Conservation (phyloP, 1,284 basidiomycete species). For the Ganoderma lucidum region DNA sequence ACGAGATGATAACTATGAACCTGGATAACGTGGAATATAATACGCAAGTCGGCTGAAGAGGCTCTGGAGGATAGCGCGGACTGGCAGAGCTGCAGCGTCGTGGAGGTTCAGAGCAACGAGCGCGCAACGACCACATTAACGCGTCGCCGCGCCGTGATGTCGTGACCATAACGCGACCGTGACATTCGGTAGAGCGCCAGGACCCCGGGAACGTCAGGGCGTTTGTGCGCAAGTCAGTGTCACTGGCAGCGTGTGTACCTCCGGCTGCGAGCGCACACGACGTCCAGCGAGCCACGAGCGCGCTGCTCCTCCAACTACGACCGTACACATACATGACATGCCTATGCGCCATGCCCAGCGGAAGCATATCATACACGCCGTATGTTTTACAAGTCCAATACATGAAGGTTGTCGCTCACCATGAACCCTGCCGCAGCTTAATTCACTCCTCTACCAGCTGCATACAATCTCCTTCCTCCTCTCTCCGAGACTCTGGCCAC, state of each 20-base stretch:
- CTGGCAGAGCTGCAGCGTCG: slow-evolving; percentile 1
- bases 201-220: slow-evolving; percentile 22
- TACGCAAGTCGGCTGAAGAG: not conserved
- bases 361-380: slow-evolving; percentile 77
- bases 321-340: slow-evolving; percentile 64
- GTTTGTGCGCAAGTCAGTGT: not conserved
- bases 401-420: not conserved
- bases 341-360: slow-evolving; percentile 76
- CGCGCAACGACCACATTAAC: slow-evolving; percentile 9
- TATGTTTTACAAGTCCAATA: slow-evolving; percentile 45
- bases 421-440: slow-evolving; percentile 54
- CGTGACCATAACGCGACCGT: slow-evolving; percentile 32
- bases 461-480: slow-evolving; percentile 79
- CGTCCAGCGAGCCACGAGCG: slow-evolving; percentile 3
- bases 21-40: too few species aligned
- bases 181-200: slow-evolving; percentile 27
- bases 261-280: slow-evolving; percentile 24
- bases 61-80: not conserved
- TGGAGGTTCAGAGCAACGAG: not conserved
- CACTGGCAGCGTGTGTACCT: slow-evolving; percentile 9
- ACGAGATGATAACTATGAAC: not conserved
- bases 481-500: slow-evolving; percentile 67
- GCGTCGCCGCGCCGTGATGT: slow-evolving; percentile 28
- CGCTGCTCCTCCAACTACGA: slow-evolving; percentile 18
- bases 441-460: slow-evolving; percentile 73